Base-by-base conservation (phyloP, 2,329 filamentous ascomycete genomes). In the Phialophora tarda region DNA sequence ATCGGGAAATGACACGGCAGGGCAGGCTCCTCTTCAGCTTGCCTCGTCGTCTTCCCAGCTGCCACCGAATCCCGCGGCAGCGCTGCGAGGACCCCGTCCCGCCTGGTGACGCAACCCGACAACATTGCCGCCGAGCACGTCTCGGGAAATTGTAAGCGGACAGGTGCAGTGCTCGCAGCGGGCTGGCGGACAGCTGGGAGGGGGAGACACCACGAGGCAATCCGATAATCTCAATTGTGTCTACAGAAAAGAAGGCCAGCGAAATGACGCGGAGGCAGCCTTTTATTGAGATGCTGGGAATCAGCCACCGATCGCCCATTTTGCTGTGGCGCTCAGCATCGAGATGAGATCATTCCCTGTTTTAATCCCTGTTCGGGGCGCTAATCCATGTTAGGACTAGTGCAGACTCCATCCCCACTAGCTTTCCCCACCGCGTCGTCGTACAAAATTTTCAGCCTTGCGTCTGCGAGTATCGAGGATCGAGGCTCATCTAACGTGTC, bases 141-240 rank as follows among this genome's bases (percentile, higher is more conserved):
- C 17, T 32, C 30, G 23, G 53, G 26, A 17, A 17, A 21, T 26
- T 41, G 34, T 44, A 38, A n/a, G 4, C 48, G 24, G 55, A 51
- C 54, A 54, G 51, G 56, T 24, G 59, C 60, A 62, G n/a, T 14
- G 32, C 34, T 53, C n/a, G 55, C 32, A 53, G 32, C 26, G 53
- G 24, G 5, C 34, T 38, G n/a, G 38, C 28, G 23, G 44, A 58
- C 21, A 57, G 41, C 28, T 50, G 56, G 66, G 63, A 44, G 50
- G 62, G 44, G 54, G 64, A 69, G 67, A 66, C 67, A 69, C 67
- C 32, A 60, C 64, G 67, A 67, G 60, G 67, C 64, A 67, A 65
- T 59, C 47, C 61, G 62, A 67, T 64, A 59, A 62, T 55, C 62
- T 26, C 56, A 54, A 41, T 58, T 61, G 67, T 69, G 67, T 50